phyloP scores from a whole-genome alignment of 2,329 filamentous ascomycete genomes.

The Lachnellula occidentalis region DNA sequence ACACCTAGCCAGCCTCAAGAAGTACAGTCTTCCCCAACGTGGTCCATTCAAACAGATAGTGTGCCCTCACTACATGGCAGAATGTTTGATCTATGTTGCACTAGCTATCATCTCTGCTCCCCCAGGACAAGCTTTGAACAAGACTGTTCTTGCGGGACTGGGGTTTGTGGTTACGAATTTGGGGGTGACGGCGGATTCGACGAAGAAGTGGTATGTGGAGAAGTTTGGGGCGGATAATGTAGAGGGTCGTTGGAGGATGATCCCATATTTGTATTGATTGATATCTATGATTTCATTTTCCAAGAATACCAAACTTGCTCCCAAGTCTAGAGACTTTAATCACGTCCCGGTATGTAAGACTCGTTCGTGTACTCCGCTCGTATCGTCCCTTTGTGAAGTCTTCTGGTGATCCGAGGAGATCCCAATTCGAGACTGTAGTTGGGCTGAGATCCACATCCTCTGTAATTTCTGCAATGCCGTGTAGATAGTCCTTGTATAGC shows the following conservation, averaged over 20 bases:
- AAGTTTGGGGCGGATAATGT: constrained; percentile 68
- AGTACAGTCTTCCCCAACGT: constrained; percentile 75
- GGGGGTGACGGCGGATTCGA: constrained; percentile 72
- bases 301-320: constrained; percentile 55
- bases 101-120: constrained; percentile 72
- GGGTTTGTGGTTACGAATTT: constrained; percentile 75
- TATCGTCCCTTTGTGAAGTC: constrained; percentile 47
- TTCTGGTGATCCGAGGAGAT: constrained; percentile 49
- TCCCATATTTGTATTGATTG: constrained; percentile 59
- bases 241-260: constrained; percentile 64
- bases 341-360: constrained; percentile 82
- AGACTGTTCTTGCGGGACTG: constrained; percentile 63
- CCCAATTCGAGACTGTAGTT: constrained; percentile 67
- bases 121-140: constrained; percentile 58
- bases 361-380: constrained; percentile 56
- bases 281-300: constrained; percentile 20
- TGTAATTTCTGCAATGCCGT: constrained; percentile 64
- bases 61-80: constrained; percentile 88
- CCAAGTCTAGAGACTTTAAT: constrained; percentile 72
- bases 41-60: constrained; percentile 67
- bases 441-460: constrained; percentile 60
- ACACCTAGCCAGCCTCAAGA: constrained; percentile 64
- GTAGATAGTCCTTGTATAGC: constrained; percentile 66
- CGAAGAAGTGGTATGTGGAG: constrained; percentile 69
- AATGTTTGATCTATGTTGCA: constrained; percentile 78